Evolutionary conservation across 768 basidiomycete species (phyloP).

Genomic region (Megacollybia marginata): DNA sequence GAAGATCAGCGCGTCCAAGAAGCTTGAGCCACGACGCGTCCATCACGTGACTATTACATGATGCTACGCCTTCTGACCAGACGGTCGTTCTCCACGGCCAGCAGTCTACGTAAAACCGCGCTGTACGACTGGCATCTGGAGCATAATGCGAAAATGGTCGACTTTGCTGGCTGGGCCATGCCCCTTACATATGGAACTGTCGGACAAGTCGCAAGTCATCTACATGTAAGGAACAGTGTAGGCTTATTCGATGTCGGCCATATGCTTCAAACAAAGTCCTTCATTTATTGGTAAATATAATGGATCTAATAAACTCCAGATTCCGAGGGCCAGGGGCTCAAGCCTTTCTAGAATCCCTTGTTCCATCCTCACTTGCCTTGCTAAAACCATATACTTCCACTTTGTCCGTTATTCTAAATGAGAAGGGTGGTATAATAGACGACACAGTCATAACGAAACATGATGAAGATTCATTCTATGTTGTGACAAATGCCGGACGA

Average conservation of each 20-base stretch:
- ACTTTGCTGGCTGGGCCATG: slow-evolving; percentile 95
- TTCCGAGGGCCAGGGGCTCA: slow-evolving; percentile 77
- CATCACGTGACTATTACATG: too few species aligned
- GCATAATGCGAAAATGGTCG: slow-evolving; percentile 88
- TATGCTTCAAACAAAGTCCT: slow-evolving; percentile 88
- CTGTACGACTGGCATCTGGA: slow-evolving; percentile 86
- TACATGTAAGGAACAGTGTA: slow-evolving; percentile 73
- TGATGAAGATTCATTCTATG: slow-evolving; percentile 72
- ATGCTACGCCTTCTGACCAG: too few species aligned
- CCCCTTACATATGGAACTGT: slow-evolving; percentile 79
- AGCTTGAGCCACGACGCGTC: too few species aligned
- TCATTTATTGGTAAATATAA: not conserved
- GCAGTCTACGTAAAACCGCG: slow-evolving; percentile 47
- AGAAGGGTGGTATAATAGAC: slow-evolving; percentile 90
- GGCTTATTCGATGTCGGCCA: slow-evolving; percentile 97
- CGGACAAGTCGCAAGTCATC: slow-evolving; percentile 87
- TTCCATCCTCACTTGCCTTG: slow-evolving; percentile 70
- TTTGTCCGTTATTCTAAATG: slow-evolving; percentile 84
- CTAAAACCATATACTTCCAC: slow-evolving; percentile 74
- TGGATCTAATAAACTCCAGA: slow-evolving; percentile 26
- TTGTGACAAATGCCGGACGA: slow-evolving; percentile 94
- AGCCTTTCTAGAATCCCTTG: slow-evolving; percentile 82
- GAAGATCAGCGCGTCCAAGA: too few species aligned
- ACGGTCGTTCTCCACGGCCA: not conserved
- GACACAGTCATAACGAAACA: slow-evolving; percentile 92